A percentile compares a stretch with the other conserved stretches of the same genome.
phyloP scores from a whole-genome alignment of 139 green algal species.

The Auxenochlorella pyrenoidosa region DNA sequence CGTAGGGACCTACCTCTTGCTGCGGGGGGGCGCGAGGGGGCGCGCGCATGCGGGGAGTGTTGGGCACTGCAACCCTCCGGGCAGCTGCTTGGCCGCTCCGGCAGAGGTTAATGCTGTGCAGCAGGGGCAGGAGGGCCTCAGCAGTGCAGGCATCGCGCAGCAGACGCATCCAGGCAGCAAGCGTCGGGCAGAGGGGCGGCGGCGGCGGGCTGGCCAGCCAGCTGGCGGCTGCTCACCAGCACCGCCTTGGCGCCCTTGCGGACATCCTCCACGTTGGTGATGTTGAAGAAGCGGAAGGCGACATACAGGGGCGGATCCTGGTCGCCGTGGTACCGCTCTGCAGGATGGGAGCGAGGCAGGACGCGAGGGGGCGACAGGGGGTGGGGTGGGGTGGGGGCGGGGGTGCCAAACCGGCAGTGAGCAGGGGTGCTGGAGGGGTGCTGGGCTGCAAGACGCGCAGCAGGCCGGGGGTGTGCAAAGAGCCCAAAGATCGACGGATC shows the following conservation, averaged over 20 bases:
- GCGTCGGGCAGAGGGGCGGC: background rate
- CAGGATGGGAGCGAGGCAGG: background rate
- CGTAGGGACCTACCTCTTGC: conserved; percentile 57
- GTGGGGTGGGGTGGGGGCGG: too few relatives aligned
- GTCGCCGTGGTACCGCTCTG: conserved; percentile 4
- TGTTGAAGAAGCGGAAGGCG: conserved; percentile 58
- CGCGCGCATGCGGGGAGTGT: background rate
- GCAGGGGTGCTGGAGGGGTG: too few relatives aligned
- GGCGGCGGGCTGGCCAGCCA: background rate
- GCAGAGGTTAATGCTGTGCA: too few relatives aligned
- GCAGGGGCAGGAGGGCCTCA: too few relatives aligned
- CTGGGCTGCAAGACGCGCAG: too few relatives aligned
- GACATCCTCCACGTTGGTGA: conserved; percentile 65
- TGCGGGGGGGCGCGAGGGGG: background rate
- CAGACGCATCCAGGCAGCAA: background rate
- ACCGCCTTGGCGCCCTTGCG: conserved; percentile 47
- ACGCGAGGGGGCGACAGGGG: too few relatives aligned
- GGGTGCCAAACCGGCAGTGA: too few relatives aligned
- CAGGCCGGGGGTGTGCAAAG: background rate
- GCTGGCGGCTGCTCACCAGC: conserved; percentile 41
- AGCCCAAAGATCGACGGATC: too few relatives aligned
- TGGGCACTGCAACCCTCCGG: too few relatives aligned
- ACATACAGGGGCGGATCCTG: background rate
- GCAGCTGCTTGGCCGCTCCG: too few relatives aligned
- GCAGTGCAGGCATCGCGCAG: background rate